Evolutionary conservation across 2,329 filamentous ascomycete genomes (phyloP), one percentile per base, ranked within the genome.

Genomic region (Lecanicillium sp.): DNA sequence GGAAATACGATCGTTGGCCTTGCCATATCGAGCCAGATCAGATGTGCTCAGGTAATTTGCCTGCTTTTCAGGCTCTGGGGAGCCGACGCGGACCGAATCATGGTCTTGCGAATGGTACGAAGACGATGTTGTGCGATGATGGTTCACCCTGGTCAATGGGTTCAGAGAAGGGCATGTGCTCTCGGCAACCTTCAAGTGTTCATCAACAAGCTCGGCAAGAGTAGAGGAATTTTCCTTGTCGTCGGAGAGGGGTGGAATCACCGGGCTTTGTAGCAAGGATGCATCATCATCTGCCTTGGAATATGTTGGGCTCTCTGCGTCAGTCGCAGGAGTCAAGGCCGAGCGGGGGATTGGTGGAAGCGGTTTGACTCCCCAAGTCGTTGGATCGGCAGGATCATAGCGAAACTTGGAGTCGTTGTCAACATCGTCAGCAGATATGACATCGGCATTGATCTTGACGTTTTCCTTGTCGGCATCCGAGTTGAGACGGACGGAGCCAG

Each of bases 11-110:
- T 56, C 50, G 17, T 58, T 56, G 25, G 44, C 46, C 17, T 46
- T 48, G 31, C 50, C 52, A 33, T 55, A 61, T 22, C 49, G 50
- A 1, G 48, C 47, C 25, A 63, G 44, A 18, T 58, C 43, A 11
- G 55, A 50, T 11, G 55, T 35, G 19, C 49, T 57, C 7, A 58
- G 41, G 9, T 42, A 50, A 30, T 56, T 48, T 5, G 39, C 27
- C 8, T 39, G 38, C 9, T 33, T 16, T 5, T 47, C 43, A 9
- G 50, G 49, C 8, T 47, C 43, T 4, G 58, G 58, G n/a, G 59
- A 62, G 22, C 52, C 50, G 2, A 51, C 19, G 14, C 47, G 40
- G 9, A 42, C 44, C n/a, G 41, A 19, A 9, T 45, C 43, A 16
- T 33, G 30, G 4, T 38, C 35, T 9, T 36, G 34, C 9, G 33